These are phyloP conservation scores for Aspergillus neotritici DNA, from an alignment of 2,329 filamentous ascomycete species.

Conservation along the genomic window DNA sequence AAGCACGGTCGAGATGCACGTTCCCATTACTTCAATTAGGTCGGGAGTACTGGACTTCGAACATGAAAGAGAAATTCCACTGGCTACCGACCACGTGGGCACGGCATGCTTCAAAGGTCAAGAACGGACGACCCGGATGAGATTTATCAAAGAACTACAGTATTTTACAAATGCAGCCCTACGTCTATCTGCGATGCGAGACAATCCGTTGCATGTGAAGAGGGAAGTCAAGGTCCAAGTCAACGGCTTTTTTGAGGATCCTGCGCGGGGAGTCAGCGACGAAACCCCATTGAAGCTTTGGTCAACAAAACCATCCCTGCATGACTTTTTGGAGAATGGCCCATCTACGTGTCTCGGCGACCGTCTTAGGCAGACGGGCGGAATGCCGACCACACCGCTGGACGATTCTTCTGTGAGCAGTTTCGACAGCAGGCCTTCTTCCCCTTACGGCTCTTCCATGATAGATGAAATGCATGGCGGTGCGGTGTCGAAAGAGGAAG, in stretches of 20 bases:
- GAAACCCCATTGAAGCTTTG: constrained; percentile 30
- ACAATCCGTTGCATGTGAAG: constrained; percentile 47
- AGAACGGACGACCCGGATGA: constrained; percentile 22
- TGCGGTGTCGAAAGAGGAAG: not conserved
- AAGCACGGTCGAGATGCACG: constrained; percentile 52
- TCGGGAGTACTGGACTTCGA: constrained; percentile 29
- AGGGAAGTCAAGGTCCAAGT: constrained; percentile 53
- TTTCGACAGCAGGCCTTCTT: constrained; percentile 24
- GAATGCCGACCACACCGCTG: constrained; percentile 17
- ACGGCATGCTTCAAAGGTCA: constrained; percentile 28
- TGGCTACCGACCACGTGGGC: constrained; percentile 29
- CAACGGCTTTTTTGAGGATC: constrained; percentile 60
- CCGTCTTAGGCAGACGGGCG: constrained; percentile 37
- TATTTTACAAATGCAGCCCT: constrained; percentile 17
- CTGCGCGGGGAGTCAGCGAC: constrained; percentile 47
- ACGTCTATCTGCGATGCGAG: constrained; percentile 25
- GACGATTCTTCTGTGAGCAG: constrained; percentile 29
- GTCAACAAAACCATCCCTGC: constrained; percentile 24
- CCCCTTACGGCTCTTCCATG: constrained; percentile 12
- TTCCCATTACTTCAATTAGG: constrained; percentile 52
- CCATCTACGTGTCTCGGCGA: constrained; percentile 52
- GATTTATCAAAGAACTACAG: constrained; percentile 23
- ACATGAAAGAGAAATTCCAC: constrained; percentile 28
- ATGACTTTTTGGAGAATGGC: constrained; percentile 52
- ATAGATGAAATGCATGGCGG: constrained; percentile 8